phyloP scores from a whole-genome alignment of 2,329 filamentous ascomycete species.

The Aspergillus sp. region DNA sequence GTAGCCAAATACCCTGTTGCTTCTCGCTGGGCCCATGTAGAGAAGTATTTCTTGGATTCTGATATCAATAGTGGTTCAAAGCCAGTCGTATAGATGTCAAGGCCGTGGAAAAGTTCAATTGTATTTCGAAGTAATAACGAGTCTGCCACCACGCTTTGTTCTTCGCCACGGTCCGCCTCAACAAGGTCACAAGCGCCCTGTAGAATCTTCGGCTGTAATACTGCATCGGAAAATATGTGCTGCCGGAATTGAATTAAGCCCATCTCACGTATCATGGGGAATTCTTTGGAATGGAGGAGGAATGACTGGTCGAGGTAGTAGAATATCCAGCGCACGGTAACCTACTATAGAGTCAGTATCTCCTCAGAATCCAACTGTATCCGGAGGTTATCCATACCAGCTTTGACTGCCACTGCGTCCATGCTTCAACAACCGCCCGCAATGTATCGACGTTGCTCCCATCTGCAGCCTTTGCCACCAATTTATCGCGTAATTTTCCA shows the following conservation, averaged over 20 bases:
- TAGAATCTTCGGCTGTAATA: slow-evolving; percentile 58
- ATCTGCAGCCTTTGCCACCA: slow-evolving; percentile 58
- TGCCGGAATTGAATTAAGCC: slow-evolving; percentile 73
- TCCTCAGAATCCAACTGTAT: background rate
- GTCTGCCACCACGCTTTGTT: slow-evolving; percentile 58
- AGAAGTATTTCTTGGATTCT: slow-evolving; percentile 68
- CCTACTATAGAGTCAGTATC: slow-evolving; percentile 46
- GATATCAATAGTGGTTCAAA: slow-evolving; percentile 78
- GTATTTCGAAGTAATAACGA: slow-evolving; percentile 69
- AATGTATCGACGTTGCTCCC: slow-evolving; percentile 67
- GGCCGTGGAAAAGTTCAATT: slow-evolving; percentile 80
- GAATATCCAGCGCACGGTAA: slow-evolving; percentile 81
- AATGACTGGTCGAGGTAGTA: slow-evolving; percentile 93
- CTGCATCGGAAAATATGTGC: slow-evolving; percentile 56
- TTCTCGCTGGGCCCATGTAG: slow-evolving; percentile 68
- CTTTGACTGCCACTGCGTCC: slow-evolving; percentile 78
- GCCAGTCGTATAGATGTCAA: slow-evolving; percentile 73
- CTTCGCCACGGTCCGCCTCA: slow-evolving; percentile 65
- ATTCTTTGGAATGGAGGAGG: slow-evolving; percentile 71
- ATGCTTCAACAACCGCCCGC: slow-evolving; percentile 61
- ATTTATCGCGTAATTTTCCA: slow-evolving; percentile 56
- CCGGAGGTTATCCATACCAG: slow-evolving; percentile 55
- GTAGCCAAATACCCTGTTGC: slow-evolving; percentile 66
- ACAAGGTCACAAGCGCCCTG: slow-evolving; percentile 77
- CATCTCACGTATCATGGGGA: slow-evolving; percentile 77